Evolutionary conservation across 805 yeast species (phyloP).

Genomic region (Kluyveromyces starmeri): DNA sequence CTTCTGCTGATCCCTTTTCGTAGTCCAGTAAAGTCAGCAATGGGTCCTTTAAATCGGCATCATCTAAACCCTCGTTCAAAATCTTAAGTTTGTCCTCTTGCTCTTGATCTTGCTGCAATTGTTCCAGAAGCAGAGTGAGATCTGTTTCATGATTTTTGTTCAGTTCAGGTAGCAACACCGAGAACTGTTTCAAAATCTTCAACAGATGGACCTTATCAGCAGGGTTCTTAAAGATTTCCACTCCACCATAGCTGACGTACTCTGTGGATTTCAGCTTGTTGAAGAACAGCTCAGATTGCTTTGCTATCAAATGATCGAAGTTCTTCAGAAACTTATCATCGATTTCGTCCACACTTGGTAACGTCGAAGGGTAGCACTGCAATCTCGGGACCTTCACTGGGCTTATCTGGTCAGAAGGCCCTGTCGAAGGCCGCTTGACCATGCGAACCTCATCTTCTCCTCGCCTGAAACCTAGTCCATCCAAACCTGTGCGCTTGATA

Average conservation of each 20-base stretch:
- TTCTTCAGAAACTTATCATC: not conserved
- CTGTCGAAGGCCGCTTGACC: no score
- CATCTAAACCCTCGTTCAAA: not conserved
- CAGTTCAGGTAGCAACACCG: constrained; percentile 3
- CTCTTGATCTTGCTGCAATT: constrained; percentile 1
- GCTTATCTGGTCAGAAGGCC: no score
- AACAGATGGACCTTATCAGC: constrained; percentile 10
- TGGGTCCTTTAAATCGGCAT: not conserved
- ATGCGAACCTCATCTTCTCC: no score
- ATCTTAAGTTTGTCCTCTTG: not conserved
- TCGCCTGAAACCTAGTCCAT: no score
- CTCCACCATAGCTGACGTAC: constrained; percentile 13
- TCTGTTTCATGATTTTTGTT: not conserved
- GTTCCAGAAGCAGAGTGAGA: constrained; percentile 4
- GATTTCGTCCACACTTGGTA: no score
- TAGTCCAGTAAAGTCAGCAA: not conserved
- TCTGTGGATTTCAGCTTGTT: constrained; percentile 13
- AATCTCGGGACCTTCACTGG: no score
- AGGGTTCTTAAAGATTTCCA: constrained; percentile 17
- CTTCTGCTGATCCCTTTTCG: not conserved
- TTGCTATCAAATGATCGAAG: constrained; percentile 8
- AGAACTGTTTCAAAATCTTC: constrained; percentile 6
- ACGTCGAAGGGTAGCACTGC: no score
- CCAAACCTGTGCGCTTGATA: no score
- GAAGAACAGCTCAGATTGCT: constrained; percentile 14